Percentiles rank a stretch among this genome's conserved stretches.
These are phyloP conservation scores for Solanum bulbocastanum DNA, from an alignment of 257 asterid species.

Conservation along the genomic window DNA sequence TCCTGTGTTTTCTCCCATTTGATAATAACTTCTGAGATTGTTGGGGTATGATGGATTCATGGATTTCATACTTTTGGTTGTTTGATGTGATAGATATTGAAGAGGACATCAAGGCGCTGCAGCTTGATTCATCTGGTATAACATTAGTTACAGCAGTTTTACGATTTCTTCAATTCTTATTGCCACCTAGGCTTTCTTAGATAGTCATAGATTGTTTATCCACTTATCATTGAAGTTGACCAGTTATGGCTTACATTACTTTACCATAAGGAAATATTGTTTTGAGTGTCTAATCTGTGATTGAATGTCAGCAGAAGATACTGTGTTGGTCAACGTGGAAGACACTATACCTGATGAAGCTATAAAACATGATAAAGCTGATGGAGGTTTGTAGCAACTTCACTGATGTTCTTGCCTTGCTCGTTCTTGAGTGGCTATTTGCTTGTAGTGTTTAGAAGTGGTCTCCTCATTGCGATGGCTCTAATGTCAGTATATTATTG, in stretches of 20 bases:
- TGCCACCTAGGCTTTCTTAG: neutral
- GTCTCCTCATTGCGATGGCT: neutral
- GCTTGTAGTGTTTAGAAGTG: neutral
- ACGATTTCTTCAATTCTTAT: neutral
- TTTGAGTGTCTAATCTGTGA: neutral
- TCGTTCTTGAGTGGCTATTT: neutral
- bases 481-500: neutral
- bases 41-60: neutral
- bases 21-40: neutral
- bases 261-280: neutral
- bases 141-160: neutral
- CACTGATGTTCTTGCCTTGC: neutral
- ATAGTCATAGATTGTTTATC: neutral
- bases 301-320: constrained; percentile 15
- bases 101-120: constrained; percentile 84
- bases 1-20: neutral
- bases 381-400: constrained; percentile 6
- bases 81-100: constrained; percentile 41
- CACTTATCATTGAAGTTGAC: neutral
- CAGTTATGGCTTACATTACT: neutral
- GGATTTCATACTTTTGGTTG: neutral
- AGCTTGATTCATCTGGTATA: constrained; percentile 81
- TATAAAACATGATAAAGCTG: constrained; percentile 1
- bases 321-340: neutral
- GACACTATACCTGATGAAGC: constrained; percentile 3